Evolutionary conservation across 768 basidiomycete genomes (phyloP).

Genomic region (Dioszegia hungarica): DNA sequence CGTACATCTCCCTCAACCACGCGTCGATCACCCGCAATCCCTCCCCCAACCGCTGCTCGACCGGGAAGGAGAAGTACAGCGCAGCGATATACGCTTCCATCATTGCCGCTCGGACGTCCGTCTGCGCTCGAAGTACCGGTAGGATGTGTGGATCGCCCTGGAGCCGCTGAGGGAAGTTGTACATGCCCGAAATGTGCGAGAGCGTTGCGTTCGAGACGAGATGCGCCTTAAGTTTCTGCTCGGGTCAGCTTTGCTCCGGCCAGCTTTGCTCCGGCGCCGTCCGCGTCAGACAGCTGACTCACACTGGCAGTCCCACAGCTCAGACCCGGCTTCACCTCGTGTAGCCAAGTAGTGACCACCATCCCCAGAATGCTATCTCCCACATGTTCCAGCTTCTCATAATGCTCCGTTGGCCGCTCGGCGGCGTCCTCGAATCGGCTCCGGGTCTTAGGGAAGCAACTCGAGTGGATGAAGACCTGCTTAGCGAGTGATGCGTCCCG

Average conservation of each 20-base stretch:
- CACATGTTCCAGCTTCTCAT: constrained; percentile 46
- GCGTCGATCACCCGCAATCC: constrained; percentile 27
- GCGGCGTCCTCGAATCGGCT: constrained; percentile 35
- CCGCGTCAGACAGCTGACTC: not conserved
- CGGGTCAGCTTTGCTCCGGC: not conserved
- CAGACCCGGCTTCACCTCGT: constrained; percentile 35
- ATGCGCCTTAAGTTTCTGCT: constrained; percentile 47
- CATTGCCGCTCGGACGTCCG: constrained; percentile 40
- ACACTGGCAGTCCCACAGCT: constrained; percentile 42
- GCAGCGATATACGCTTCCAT: constrained; percentile 45
- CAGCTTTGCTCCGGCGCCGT: not conserved
- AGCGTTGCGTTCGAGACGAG: constrained; percentile 43
- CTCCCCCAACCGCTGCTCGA: constrained; percentile 11
- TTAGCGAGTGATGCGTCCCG: constrained; percentile 18
- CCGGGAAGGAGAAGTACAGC: constrained; percentile 35
- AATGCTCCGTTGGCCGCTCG: constrained; percentile 30
- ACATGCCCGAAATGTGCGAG: constrained; percentile 40
- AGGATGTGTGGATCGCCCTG: constrained; percentile 23
- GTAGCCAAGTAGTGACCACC: constrained; percentile 43
- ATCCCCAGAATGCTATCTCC: constrained; percentile 43
- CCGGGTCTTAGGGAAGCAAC: constrained; percentile 21
- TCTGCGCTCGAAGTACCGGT: constrained; percentile 20
- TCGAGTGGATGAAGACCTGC: constrained; percentile 40
- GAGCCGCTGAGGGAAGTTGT: constrained; percentile 36
- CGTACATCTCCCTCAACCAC: constrained; percentile 45